phyloP scores from a whole-genome alignment of 2,329 filamentous ascomycete genomes.

The Trichoderma atroviride region DNA sequence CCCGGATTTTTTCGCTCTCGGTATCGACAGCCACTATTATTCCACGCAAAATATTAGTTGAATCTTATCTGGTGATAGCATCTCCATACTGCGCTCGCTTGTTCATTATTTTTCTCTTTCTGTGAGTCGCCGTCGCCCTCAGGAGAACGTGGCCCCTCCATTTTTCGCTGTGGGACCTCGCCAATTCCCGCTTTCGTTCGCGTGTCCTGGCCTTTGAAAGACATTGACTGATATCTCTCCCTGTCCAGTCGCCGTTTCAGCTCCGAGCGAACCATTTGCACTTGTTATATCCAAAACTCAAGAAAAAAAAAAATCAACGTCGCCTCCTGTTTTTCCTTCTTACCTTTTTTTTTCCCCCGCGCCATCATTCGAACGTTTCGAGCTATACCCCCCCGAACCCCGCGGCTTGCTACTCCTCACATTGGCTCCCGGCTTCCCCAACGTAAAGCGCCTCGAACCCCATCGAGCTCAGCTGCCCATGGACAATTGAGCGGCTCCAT shows the following conservation, averaged over 20 bases:
- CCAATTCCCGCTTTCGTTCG: slow-evolving; percentile 26
- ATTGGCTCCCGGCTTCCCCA: slow-evolving; percentile 3
- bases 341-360: neutral
- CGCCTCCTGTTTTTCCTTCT: neutral
- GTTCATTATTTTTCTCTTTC: slow-evolving; percentile 36
- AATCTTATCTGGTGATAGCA: slow-evolving; percentile 41
- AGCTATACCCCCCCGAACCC: slow-evolving; percentile 21
- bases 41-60: slow-evolving; percentile 46
- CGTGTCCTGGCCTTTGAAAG: slow-evolving; percentile 35
- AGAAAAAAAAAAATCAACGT: neutral
- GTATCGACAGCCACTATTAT: slow-evolving; percentile 44
- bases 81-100: slow-evolving; percentile 39
- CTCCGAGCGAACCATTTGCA: slow-evolving; percentile 31
- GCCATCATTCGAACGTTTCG: slow-evolving; percentile 10
- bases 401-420: slow-evolving; percentile 22
- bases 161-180: slow-evolving; percentile 23
- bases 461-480: slow-evolving; percentile 14
- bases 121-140: slow-evolving; percentile 36
- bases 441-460: neutral
- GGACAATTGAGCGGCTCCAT: slow-evolving; percentile 27
- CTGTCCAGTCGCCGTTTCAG: slow-evolving; percentile 32
- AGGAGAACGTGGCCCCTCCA: slow-evolving; percentile 27
- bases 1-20: slow-evolving; percentile 31
- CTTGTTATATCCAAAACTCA: slow-evolving; percentile 26
- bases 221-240: slow-evolving; percentile 30